Percentiles rank a stretch among this genome's conserved stretches.
Evolutionary conservation across 441 rosid species (phyloP).

Genomic region (Geranium incanum): DNA sequence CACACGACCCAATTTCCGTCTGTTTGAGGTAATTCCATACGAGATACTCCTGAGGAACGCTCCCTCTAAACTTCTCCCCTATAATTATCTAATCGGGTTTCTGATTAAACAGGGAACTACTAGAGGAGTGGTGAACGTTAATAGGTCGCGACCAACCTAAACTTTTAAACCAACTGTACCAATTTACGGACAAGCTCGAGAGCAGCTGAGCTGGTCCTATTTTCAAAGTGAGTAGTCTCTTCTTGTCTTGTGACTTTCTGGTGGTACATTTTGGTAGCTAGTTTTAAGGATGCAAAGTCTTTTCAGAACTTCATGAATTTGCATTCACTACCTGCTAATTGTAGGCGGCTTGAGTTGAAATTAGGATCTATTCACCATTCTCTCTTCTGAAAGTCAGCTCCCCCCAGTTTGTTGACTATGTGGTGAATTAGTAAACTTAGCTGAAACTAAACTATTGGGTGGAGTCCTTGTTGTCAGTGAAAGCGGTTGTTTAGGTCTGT

Average conservation of each 20-base stretch:
- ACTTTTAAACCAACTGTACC: no score
- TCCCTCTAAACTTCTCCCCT: slow-evolving; percentile 9
- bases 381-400: background rate
- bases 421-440: background rate
- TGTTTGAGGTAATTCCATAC: no score
- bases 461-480: background rate
- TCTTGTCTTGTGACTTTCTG: background rate
- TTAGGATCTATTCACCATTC: background rate
- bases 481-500: background rate
- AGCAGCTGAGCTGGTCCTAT: no score
- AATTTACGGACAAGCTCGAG: no score
- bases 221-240: no score
- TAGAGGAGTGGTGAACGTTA: slow-evolving; percentile 69
- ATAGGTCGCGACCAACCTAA: slow-evolving; percentile 52
- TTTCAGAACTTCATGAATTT: background rate
- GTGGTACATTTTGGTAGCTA: background rate
- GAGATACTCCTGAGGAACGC: slow-evolving; percentile 41
- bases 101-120: slow-evolving; percentile 59
- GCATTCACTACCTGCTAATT: background rate
- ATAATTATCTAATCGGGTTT: slow-evolving; percentile 14
- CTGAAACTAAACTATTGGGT: background rate
- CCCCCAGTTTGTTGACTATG: slow-evolving; percentile 2
- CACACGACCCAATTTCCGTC: slow-evolving; percentile 12
- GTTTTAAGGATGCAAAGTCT: background rate
- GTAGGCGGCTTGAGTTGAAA: background rate